Evolutionary conservation across 2,329 filamentous ascomycete genomes (phyloP), one percentile per base, ranked within the genome.

Genomic region (Myriangium duriaei): DNA sequence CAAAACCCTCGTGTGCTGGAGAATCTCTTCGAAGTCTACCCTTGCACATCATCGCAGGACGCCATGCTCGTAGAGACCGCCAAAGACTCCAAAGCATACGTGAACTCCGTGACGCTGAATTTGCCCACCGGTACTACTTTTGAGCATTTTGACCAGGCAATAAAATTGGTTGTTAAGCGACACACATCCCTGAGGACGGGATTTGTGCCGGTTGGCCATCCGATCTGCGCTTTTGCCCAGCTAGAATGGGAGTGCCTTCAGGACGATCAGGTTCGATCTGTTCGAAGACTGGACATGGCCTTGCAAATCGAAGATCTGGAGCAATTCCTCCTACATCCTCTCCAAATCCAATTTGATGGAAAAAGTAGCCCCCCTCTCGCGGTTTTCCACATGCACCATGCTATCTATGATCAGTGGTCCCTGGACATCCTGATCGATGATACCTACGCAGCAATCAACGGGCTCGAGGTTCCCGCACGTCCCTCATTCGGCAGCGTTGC

Each of bases 371-470:
- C 45, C 33, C 19, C 47, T 61, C 3, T 55, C 54, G 42, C 57
- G 2, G 49, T 72, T 9, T 37, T 83, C 31, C 67, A 79, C 10
- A 63, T 92, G 0, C 86, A 93, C 52, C 87, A 95, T 57, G 76
- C 83, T 1, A 55, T 92, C 1, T 95, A 93, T 51, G 87, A 95
- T 56, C 87, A 86, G n/a, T 95, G 87, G 87, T 87, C 85, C 0
- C 70, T 86, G 9, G 56, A 59, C 51, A 81, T 94, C 36, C 63
- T 88, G 18, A 58, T 92, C 0, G 61, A 69, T 16, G 84, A 94
- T 53, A 60, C 93, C 4, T 64, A 70, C 3, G 51, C 49, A 0
- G 46, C 80, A 1, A 49, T 81, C 51, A 41, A 46, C 12, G 54
- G 53, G 5, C 38, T 50, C 2, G n/a, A 48, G 1, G 26, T 52